A percentile compares a stretch with the other conserved stretches of the same genome.
phyloP scores from a whole-genome alignment of 148 eudicot genomes.

The Nepenthes mirabilis region DNA sequence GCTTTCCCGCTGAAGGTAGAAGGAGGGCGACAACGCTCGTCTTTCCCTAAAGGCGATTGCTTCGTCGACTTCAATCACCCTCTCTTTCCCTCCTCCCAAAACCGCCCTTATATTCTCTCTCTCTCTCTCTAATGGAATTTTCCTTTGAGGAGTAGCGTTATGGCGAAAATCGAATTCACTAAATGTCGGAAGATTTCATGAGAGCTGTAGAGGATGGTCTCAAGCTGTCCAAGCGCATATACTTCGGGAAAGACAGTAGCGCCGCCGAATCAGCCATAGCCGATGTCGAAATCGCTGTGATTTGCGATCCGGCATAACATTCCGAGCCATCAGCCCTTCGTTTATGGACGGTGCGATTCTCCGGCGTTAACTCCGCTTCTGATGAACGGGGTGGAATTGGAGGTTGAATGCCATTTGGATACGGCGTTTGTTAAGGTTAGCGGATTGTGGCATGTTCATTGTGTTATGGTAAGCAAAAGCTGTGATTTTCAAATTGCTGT shows the following conservation, averaged over 20 bases:
- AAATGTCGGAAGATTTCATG: conserved; percentile 28
- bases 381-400: conserved; percentile 43
- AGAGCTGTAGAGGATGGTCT: conserved; percentile 73
- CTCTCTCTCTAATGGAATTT: no score
- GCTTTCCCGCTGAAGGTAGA: no score
- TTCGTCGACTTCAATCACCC: no score
- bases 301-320: conserved; percentile 67
- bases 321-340: conserved; percentile 89
- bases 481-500: conserved; percentile 59
- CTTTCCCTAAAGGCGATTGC: no score
- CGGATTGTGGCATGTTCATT: conserved; percentile 78
- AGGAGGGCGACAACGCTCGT: no score
- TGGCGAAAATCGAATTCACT: no score
- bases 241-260: conserved; percentile 72
- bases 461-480: conserved; percentile 66
- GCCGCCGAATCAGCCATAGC: conserved; percentile 39
- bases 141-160: no score
- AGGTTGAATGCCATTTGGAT: conserved; percentile 52
- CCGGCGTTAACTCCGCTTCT: conserved; percentile 80
- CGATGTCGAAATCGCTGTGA: conserved; percentile 58
- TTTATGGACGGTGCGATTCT: conserved; percentile 79
- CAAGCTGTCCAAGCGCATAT: conserved; percentile 53
- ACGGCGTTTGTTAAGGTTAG: conserved; percentile 46
- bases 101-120: no score
- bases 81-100: no score